Percentiles rank a stretch among this genome's conserved stretches.
Evolutionary conservation across 805 yeast species (phyloP).

Genomic region (Nakazawaea wickerhamii): DNA sequence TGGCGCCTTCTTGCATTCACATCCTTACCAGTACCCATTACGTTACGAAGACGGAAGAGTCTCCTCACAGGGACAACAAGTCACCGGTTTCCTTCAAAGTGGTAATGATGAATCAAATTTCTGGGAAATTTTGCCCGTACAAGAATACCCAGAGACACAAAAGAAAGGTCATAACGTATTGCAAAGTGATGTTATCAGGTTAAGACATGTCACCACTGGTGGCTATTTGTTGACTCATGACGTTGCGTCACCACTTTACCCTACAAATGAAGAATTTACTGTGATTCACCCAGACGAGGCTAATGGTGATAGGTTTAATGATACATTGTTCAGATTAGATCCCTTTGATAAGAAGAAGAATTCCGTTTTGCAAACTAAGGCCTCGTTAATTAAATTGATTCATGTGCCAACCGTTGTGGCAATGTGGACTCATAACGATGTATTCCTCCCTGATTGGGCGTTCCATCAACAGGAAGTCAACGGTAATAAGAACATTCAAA

Average conservation of each 20-base stretch:
- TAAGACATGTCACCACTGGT: conserved; percentile 76
- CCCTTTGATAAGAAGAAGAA: conserved; percentile 48
- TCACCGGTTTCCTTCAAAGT: conserved; percentile 58
- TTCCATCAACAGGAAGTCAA: conserved; percentile 87
- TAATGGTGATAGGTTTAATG: conserved; percentile 49
- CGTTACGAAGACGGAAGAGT: conserved; percentile 96
- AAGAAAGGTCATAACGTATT: conserved; percentile 42
- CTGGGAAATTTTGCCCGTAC: conserved; percentile 79
- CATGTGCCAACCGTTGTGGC: conserved; percentile 89
- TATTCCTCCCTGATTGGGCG: conserved; percentile 91
- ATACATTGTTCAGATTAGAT: conserved; percentile 74
- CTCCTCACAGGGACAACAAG: conserved; percentile 92
- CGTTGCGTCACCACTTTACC: conserved; percentile 88
- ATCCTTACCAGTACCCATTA: conserved; percentile 67
- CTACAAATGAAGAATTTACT: conserved; percentile 93
- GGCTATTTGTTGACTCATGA: conserved; percentile 85
- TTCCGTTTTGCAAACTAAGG: conserved; percentile 60
- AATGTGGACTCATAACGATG: conserved; percentile 88
- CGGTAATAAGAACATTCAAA: conserved; percentile 81
- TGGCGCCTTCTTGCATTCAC: conserved; percentile 78
- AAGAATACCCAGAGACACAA: conserved; percentile 35
- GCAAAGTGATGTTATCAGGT: conserved; percentile 71
- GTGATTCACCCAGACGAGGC: conserved; percentile 62
- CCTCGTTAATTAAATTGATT: conserved; percentile 60
- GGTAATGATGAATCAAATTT: conserved; percentile 57